Base-by-base conservation (phyloP, 305 asterid genomes). In the Fraxinus ornus region DNA sequence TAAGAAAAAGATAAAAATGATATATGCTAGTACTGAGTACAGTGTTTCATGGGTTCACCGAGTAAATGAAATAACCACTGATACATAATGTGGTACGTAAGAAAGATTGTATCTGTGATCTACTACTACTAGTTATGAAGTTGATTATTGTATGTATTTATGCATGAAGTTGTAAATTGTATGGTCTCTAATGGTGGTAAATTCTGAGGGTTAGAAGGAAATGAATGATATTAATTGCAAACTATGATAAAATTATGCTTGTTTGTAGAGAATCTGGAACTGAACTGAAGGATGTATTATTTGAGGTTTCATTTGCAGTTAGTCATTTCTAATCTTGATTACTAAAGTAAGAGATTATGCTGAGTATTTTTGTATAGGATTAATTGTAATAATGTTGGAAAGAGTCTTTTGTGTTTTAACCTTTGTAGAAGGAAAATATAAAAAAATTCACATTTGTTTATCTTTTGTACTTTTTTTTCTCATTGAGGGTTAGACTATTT, bases 161-260 rank as follows among this genome's bases (percentile, higher is more conserved):
- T 37, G 64, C 83, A 30, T 73, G 73, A 62, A 33, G 13, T 78
- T 72, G 78, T 70, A 33, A 78, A 77, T 52, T 77, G 41, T 79
- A 49, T 44, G 79, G 37, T 21, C 62, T 8, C 52, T 71, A 52
- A 5, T 21, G 47, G 72, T 62, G 30, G 30, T 62, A 78, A 22
- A 72, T 77, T 75, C 52, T 33, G 24, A 36, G 8, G 74, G 81
- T 7, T 19, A 21, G 71, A 62, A 62, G 24, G 71, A 62, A 21
- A 62, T 62, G 30, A 21, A 19, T 62, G 71, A 62, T 4, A 55
- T n/a, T 55, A 5, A n/a, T 17, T 55, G 66, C 26, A 55, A n/a
- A 55, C 66, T 52, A 5, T 4, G 22, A 55, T 55, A 6, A 1
- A 55, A 55, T 55, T 55, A 5, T 55, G 7, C 10, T 55, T 55